These are phyloP conservation scores for Hericium coralloides DNA, from an alignment of 768 basidiomycete species.

Conservation along the genomic window DNA sequence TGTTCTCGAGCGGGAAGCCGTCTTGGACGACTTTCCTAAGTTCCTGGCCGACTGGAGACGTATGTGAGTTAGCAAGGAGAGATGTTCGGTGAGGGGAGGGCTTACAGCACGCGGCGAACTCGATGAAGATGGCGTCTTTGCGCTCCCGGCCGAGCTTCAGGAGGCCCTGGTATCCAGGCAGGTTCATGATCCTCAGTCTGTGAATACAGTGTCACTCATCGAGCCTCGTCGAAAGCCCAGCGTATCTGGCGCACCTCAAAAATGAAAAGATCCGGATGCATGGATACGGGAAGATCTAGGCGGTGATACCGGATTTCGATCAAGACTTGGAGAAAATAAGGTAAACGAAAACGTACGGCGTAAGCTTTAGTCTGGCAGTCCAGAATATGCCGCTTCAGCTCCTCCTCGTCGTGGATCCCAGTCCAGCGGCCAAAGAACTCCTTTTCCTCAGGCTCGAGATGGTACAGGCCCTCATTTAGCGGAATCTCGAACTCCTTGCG, in stretches of 20 bases:
- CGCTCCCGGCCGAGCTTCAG: background rate
- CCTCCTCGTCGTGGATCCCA: background rate
- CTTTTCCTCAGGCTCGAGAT: background rate
- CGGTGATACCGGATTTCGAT: too few relatives aligned
- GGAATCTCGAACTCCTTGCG: too few relatives aligned
- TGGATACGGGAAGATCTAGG: background rate
- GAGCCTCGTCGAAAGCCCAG: background rate
- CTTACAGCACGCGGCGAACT: background rate
- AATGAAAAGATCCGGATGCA: background rate
- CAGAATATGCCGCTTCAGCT: background rate
- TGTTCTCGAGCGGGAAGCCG: constrained; percentile 30
- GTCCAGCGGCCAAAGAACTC: background rate
- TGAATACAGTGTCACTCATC: background rate
- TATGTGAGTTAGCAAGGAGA: too few relatives aligned
- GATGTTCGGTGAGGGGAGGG: too few relatives aligned
- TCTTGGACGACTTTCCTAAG: constrained; percentile 22
- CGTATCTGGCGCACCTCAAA: background rate
- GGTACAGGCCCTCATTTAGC: background rate
- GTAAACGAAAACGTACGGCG: background rate
- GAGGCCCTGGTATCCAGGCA: background rate
- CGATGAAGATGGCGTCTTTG: background rate
- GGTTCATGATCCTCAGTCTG: background rate
- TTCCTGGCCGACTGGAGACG: background rate
- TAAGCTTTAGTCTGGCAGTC: background rate
- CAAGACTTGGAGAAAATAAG: background rate